Evolutionary conservation across 2,329 filamentous ascomycete genomes (phyloP), one percentile per base, ranked within the genome.

Genomic region (Botrytis deweyae): DNA sequence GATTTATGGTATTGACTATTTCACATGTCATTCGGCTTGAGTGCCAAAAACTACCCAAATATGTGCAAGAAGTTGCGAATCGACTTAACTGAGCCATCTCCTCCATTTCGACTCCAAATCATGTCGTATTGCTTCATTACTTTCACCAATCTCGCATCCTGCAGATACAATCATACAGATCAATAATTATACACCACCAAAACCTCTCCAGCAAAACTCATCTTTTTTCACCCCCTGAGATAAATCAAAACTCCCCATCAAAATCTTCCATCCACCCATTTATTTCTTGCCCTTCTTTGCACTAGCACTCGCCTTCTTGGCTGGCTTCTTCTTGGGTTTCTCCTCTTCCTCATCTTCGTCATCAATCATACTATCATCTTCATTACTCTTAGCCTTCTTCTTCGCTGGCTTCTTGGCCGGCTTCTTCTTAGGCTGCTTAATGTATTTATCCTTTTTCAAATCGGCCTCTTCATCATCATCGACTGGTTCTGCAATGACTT

Each of bases 361-460:
- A 44, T 79, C 76, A 66, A 72, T 66, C 55, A 78, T 74, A 22
- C 78, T 75, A 18, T 78, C 75, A 62, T 78, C 76, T 12, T 77
- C 76, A 16, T 77, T 76, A n/a, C 76, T 76, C 61, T 69, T 69
- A 9, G 75, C 71, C 29, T 75, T 76, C 72, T 78, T 78, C 73
- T 84, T 84, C 77, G 83, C 83, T 58, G 80, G 78, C 1, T 85
- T 85, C 81, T 89, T 88, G 44, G 85, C 80, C 22, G 83, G 82
- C 74, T 85, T 87, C 82, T 91, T 94, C 86, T 97, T 98, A 20
- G 95, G 93, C 81, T 92, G 88, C 82, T 96, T 97, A 81, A 98
- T 95, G 80, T 97, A 98, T 83, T 98, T 98, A 83, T 99, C 96
- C 81, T 95, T 97, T 80, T 92, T 94, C 70, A 98, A 82, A 81